Evolutionary conservation across 2,329 filamentous ascomycete species (phyloP), one percentile per base, ranked within the genome.

Genomic region (Hirsutella thompsonii): DNA sequence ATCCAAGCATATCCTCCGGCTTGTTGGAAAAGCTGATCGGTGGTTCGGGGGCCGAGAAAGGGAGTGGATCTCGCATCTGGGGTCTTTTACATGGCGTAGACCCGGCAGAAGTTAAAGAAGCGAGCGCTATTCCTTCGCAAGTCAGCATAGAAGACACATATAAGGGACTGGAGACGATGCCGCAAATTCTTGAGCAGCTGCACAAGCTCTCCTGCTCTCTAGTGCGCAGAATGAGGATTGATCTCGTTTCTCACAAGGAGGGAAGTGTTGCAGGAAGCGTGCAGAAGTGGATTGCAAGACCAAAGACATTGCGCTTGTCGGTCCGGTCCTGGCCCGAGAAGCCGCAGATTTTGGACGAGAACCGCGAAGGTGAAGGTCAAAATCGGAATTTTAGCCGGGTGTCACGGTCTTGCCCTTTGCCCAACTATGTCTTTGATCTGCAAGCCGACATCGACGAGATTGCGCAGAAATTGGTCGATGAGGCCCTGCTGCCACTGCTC

Each of bases 101-200:
- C 56, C 64, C 78, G 40, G 69, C 73, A 1, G 79, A 85, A 44
- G 87, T 96, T 16, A 77, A 79, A 38, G 70, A 79, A 46, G 82
- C 79, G 2, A 76, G 75, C 49, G 74, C 79, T 36, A 61, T 93
- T 2, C 90, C 90, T 0, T 79, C 77, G 1, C 89, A 95, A 59
- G 93, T 96, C 55, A 92, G 86, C 58, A 92, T 96, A 47, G 90
- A 96, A 56, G 89, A 96, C 60, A 92, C 87, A 14, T 96, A 94
- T 57, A 72, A 76, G 20, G 76, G 79, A 14, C 66, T 94, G 1
- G 74, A 82, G 49, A 78, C 70, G 0, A 56, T 81, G 39, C 59
- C 74, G 1, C 71, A 79, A 44, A 76, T 93, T 23, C 62, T 67
- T 34, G 75, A 74, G 46, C 81, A 93, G 59, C 66, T 95, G 33